These are phyloP conservation scores for Anthracocystis walkeri DNA, from an alignment of 1,284 basidiomycete species.

Conservation along the genomic window DNA sequence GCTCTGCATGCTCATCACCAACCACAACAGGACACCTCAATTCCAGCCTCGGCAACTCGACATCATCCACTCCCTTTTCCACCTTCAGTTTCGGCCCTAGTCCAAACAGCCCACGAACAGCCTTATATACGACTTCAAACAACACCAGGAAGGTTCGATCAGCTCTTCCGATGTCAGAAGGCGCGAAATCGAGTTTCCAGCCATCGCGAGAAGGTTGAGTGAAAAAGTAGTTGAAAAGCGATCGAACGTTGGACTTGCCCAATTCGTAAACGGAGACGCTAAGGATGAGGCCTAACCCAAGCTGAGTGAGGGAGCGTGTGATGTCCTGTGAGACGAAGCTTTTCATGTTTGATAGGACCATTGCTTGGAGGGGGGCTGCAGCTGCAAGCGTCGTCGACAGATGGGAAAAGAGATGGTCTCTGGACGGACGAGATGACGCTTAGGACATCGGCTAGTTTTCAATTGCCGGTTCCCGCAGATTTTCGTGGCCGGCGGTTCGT, in stretches of 20 bases:
- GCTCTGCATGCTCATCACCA: background rate
- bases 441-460: no score
- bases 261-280: conserved; percentile 12
- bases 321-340: background rate
- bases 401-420: no score
- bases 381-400: no score
- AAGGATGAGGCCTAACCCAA: conserved; percentile 18
- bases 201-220: background rate
- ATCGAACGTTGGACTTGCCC: conserved; percentile 11
- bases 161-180: conserved; percentile 14
- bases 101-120: conserved; percentile 3
- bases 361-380: background rate
- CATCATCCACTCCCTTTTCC: background rate
- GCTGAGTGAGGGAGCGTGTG: background rate
- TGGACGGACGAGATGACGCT: no score
- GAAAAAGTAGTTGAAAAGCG: conserved; percentile 22
- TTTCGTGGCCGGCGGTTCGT: no score
- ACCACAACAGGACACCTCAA: conserved; percentile 19
- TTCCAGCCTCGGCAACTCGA: conserved; percentile 20
- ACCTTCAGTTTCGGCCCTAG: background rate
- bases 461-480: no score
- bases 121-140: conserved; percentile 17
- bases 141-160: conserved; percentile 18
- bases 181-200: conserved; percentile 22
- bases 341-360: background rate